Evolutionary conservation across 108 stramenopile genomes (phyloP).

Genomic region (Nitzschia sp.): DNA sequence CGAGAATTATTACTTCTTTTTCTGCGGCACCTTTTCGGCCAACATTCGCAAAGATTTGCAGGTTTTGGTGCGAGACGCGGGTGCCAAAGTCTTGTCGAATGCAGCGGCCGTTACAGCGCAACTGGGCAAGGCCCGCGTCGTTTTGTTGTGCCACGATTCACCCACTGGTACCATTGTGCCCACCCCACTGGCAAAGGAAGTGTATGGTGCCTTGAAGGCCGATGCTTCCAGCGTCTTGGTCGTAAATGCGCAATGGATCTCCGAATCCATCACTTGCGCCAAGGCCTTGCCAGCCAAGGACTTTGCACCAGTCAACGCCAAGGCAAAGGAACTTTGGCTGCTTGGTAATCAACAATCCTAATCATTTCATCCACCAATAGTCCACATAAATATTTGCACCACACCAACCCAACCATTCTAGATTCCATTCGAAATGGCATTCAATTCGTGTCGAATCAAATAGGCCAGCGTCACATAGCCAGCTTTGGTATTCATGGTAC

Average conservation of each 20-base stretch:
- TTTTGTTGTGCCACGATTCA: slow-evolving; percentile 65
- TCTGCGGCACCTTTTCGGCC: slow-evolving; percentile 52
- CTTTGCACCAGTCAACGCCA: slow-evolving; percentile 28
- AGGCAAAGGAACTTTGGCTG: slow-evolving; percentile 7
- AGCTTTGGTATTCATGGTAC: slow-evolving; percentile 32
- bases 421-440: slow-evolving; percentile 18
- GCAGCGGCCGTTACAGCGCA: slow-evolving; percentile 20
- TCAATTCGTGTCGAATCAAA: slow-evolving; percentile 34
- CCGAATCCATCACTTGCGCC: slow-evolving; percentile 77
- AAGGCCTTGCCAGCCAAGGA: slow-evolving; percentile 29
- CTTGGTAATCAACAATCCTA: not conserved
- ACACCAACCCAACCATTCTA: not conserved
- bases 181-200: slow-evolving; percentile 31
- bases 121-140: slow-evolving; percentile 41
- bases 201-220: slow-evolving; percentile 1
- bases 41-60: slow-evolving; percentile 48
- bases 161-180: slow-evolving; percentile 35
- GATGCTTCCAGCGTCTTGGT: slow-evolving; percentile 26
- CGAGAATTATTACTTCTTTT: slow-evolving; percentile 34
- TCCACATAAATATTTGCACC: not conserved
- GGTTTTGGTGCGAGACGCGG: slow-evolving; percentile 58
- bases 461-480: slow-evolving; percentile 20
- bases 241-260: slow-evolving; percentile 72
- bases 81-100: slow-evolving; percentile 56
- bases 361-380: not conserved